Percentiles rank a stretch among this genome's conserved stretches.
Evolutionary conservation across 441 rosid species (phyloP).

Genomic region (Dalechampia spathulata): DNA sequence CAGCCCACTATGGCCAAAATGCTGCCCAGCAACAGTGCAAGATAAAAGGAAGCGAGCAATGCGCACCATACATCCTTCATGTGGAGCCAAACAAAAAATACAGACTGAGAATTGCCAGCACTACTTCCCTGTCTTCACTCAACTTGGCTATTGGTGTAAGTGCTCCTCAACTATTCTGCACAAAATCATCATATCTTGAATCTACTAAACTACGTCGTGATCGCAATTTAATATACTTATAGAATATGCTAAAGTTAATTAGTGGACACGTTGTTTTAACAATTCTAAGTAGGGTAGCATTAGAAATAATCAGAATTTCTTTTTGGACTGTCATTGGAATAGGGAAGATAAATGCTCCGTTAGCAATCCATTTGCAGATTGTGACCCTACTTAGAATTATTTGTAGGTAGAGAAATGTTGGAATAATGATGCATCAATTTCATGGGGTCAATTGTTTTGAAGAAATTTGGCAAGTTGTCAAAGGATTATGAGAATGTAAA

Average conservation of each 20-base stretch:
- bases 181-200: too few relatives aligned
- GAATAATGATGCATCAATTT: background rate
- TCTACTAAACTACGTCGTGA: too few relatives aligned
- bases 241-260: too few relatives aligned
- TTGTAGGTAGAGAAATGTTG: too few relatives aligned
- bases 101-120: constrained; percentile 65
- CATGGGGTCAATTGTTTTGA: background rate
- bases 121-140: constrained; percentile 68
- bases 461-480: background rate
- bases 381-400: too few relatives aligned
- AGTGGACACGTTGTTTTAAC: too few relatives aligned
- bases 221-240: too few relatives aligned
- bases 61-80: constrained; percentile 46
- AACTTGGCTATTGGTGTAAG: constrained; percentile 58
- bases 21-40: constrained; percentile 26
- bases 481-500: background rate
- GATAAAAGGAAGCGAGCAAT: constrained; percentile 43
- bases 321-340: too few relatives aligned
- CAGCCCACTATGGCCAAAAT: constrained; percentile 32
- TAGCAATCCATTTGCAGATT: too few relatives aligned
- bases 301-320: too few relatives aligned
- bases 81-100: constrained; percentile 54
- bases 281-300: too few relatives aligned
- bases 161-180: background rate
- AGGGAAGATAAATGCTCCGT: too few relatives aligned